Percentiles rank a stretch among this genome's conserved stretches.
phyloP scores from a whole-genome alignment of 169 alveolate species.

The Eimeria necatrix region DNA sequence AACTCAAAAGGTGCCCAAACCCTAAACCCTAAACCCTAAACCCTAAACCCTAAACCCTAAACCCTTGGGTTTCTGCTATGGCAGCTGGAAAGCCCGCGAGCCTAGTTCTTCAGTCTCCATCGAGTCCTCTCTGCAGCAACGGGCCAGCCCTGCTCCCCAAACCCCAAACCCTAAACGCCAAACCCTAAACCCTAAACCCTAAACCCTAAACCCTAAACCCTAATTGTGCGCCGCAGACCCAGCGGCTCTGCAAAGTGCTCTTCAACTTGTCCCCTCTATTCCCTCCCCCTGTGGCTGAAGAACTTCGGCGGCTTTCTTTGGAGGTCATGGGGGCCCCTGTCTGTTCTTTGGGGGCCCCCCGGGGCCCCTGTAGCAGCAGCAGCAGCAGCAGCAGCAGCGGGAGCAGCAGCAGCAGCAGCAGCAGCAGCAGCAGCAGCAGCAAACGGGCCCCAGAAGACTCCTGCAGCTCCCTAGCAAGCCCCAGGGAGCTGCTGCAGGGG shows the following conservation, averaged over 20 bases:
- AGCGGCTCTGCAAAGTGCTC: background rate
- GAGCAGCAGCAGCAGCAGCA: conserved; percentile 41
- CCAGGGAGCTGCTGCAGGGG: no score
- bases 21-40: background rate
- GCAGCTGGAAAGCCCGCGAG: background rate
- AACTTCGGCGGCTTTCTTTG: background rate
- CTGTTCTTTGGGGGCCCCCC: background rate
- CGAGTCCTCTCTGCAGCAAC: background rate
- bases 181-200: conserved; percentile 58
- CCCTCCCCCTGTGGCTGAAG: background rate
- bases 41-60: conserved; percentile 41
- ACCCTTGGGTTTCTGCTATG: background rate
- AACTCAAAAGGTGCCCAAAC: background rate
- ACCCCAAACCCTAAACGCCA: background rate
- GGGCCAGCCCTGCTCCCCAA: no score
- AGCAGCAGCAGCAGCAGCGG: background rate
- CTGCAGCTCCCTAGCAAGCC: no score
- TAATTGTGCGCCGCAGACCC: conserved; percentile 3
- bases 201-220: background rate
- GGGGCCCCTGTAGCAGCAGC: background rate
- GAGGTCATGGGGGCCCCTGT: conserved; percentile 1
- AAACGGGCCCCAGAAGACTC: background rate
- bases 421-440: conserved; percentile 36
- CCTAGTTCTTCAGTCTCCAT: background rate
- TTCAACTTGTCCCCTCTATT: background rate